A percentile compares a stretch with the other conserved stretches of the same genome.
Conservation (phyloP, 1,284 basidiomycete species). For the Sphagnurus paluster region DNA sequence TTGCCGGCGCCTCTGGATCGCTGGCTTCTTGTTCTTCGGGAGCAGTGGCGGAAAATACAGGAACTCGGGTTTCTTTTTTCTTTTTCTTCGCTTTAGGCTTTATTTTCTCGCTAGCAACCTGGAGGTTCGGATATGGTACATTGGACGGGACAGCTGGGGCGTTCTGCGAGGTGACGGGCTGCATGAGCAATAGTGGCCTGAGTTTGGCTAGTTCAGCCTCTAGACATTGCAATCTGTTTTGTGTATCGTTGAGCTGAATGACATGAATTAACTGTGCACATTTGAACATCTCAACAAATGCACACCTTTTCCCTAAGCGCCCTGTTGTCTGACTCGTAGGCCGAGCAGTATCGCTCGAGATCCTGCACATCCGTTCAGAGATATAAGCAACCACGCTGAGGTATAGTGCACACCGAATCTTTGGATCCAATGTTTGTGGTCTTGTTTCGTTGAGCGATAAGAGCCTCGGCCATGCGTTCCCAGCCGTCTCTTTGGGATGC, state of each 20-base stretch:
- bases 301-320: conserved; percentile 54
- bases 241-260: conserved; percentile 47
- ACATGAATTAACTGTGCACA: too few relatives aligned
- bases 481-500: conserved; percentile 59
- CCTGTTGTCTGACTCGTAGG: conserved; percentile 55
- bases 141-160: conserved; percentile 13
- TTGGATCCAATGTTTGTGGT: conserved; percentile 30
- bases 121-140: conserved; percentile 19
- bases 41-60: conserved; percentile 9
- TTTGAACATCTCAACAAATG: too few relatives aligned
- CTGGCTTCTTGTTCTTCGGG: conserved; percentile 9
- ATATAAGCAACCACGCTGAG: conserved; percentile 1
- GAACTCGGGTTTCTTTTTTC: conserved; percentile 17
- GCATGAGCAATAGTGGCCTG: conserved; percentile 56
- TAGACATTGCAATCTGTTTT: conserved; percentile 42
- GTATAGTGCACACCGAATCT: conserved; percentile 44
- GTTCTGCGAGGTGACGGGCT: conserved; percentile 36
- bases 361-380: conserved; percentile 40
- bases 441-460: conserved; percentile 49
- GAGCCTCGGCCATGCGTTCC: conserved; percentile 61
- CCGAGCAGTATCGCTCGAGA: conserved; percentile 44
- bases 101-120: conserved; percentile 11
- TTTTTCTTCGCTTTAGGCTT: conserved; percentile 21
- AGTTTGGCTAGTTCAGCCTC: conserved; percentile 55
- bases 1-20: conserved; percentile 10